Evolutionary conservation across 1,284 basidiomycete species (phyloP).

Genomic region (Pseudozyma flocculosa): DNA sequence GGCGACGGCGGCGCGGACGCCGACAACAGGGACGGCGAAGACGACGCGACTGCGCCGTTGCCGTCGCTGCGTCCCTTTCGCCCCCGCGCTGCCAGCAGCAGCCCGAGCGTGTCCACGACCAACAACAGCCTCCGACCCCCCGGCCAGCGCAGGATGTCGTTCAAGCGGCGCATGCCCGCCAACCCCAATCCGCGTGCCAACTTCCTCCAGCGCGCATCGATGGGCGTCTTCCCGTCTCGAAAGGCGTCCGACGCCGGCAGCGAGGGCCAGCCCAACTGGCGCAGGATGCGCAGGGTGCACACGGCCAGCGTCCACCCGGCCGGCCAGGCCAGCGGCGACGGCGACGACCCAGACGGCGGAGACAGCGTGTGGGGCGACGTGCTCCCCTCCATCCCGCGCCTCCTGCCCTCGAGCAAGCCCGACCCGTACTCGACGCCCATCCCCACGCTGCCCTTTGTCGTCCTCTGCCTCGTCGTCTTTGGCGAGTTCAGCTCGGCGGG

Average conservation of each 20-base stretch:
- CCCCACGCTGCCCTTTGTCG: conserved; percentile 52
- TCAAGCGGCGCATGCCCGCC: conserved; percentile 23
- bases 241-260: conserved; percentile 18
- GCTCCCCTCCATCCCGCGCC: conserved; percentile 26
- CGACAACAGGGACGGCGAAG: too few relatives aligned
- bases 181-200: not conserved
- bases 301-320: conserved; percentile 13
- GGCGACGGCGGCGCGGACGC: too few relatives aligned
- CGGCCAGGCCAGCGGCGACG: conserved; percentile 4
- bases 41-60: too few relatives aligned
- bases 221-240: conserved; percentile 29
- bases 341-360: too few relatives aligned
- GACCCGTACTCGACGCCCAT: conserved; percentile 47
- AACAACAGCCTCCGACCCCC: conserved; percentile 1
- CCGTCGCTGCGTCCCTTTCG: conserved; percentile 1
- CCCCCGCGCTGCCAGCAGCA: conserved; percentile 12
- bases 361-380: conserved; percentile 24
- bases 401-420: conserved; percentile 19
- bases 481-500: conserved; percentile 73
- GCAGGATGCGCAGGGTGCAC: conserved; percentile 17
- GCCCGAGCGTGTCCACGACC: conserved; percentile 18
- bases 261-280: conserved; percentile 9
- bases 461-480: conserved; percentile 54
- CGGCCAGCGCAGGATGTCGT: conserved; percentile 24
- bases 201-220: conserved; percentile 37